Evolutionary conservation across 1,284 basidiomycete species (phyloP).

Genomic region (Irpex rosettiformis): DNA sequence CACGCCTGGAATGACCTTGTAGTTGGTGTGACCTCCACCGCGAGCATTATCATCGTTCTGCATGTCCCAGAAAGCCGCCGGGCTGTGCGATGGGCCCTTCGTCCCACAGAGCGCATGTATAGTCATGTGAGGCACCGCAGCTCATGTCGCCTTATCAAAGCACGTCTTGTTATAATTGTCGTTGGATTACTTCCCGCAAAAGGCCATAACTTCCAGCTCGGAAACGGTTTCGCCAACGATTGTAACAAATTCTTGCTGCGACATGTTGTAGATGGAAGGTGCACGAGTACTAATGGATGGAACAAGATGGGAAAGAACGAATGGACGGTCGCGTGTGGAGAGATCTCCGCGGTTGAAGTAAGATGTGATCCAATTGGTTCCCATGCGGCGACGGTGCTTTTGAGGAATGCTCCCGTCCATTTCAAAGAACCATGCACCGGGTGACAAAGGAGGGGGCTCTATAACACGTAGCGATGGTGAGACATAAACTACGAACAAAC

Average conservation of each 20-base stretch:
- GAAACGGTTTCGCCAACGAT: constrained; percentile 1
- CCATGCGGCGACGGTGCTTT: constrained; percentile 17
- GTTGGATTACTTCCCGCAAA: constrained; percentile 8
- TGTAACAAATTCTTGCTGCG: constrained; percentile 11
- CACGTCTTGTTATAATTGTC: constrained; percentile 20
- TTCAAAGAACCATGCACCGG: constrained; percentile 19
- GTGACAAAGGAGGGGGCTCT: constrained; percentile 16
- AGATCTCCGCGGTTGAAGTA: constrained; percentile 36
- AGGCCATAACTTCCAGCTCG: constrained; percentile 19
- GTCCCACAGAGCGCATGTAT: constrained; percentile 18
- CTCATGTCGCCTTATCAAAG: constrained; percentile 15
- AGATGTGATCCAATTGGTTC: constrained; percentile 28
- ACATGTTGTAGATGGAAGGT: constrained; percentile 22
- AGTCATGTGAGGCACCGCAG: constrained; percentile 22
- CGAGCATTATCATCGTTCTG: constrained; percentile 21
- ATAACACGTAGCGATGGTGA: constrained; percentile 24
- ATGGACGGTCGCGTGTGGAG: constrained; percentile 23
- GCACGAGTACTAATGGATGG: constrained; percentile 14
- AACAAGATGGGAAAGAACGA: constrained; percentile 17
- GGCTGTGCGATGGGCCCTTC: constrained; percentile 14
- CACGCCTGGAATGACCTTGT: constrained; percentile 20
- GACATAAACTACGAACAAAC: not conserved
- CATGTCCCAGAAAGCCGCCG: constrained; percentile 24
- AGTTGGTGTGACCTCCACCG: constrained; percentile 23
- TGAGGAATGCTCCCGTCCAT: constrained; percentile 20